These are phyloP conservation scores for Kwoniella europaea DNA, from an alignment of 768 basidiomycete genomes.

Conservation along the genomic window DNA sequence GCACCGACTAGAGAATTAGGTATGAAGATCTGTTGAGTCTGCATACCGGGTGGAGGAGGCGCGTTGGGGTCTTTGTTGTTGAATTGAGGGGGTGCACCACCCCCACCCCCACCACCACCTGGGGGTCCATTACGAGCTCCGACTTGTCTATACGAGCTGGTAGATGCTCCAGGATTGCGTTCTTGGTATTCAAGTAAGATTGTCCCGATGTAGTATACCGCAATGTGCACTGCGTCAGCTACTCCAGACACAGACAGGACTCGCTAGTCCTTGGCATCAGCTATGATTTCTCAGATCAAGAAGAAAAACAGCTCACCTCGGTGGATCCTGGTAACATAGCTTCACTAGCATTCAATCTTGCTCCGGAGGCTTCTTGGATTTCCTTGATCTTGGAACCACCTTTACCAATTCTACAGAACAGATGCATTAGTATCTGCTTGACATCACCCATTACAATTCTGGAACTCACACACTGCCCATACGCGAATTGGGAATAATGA, in stretches of 20 bases:
- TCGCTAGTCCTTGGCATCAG: constrained; percentile 64
- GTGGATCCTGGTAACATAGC: constrained; percentile 99
- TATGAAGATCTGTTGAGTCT: constrained; percentile 97
- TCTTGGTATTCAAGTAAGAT: constrained; percentile 79
- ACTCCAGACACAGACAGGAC: constrained; percentile 97
- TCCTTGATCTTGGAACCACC: constrained; percentile 98
- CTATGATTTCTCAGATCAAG: too few species aligned
- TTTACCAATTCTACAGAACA: constrained; percentile 73
- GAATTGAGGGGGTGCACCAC: constrained; percentile 29
- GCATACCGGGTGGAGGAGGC: constrained; percentile 60
- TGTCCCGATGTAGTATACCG: constrained; percentile 98
- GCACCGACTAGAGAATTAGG: constrained; percentile 89
- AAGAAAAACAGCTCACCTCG: constrained; percentile 83
- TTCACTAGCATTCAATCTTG: constrained; percentile 93
- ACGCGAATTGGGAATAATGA: constrained; percentile 98
- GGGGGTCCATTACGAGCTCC: constrained; percentile 57
- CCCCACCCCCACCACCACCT: constrained; percentile 26
- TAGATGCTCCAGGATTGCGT: constrained; percentile 64
- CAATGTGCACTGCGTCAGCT: constrained; percentile 98
- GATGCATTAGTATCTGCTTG: background rate
- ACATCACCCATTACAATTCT: too few species aligned
- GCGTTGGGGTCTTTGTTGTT: constrained; percentile 26
- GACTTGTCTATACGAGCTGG: constrained; percentile 68
- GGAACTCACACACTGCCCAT: constrained; percentile 82
- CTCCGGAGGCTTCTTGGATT: constrained; percentile 98